These are phyloP conservation scores for Serendipita sp. DNA, from an alignment of 768 basidiomycete genomes.

Conservation along the genomic window DNA sequence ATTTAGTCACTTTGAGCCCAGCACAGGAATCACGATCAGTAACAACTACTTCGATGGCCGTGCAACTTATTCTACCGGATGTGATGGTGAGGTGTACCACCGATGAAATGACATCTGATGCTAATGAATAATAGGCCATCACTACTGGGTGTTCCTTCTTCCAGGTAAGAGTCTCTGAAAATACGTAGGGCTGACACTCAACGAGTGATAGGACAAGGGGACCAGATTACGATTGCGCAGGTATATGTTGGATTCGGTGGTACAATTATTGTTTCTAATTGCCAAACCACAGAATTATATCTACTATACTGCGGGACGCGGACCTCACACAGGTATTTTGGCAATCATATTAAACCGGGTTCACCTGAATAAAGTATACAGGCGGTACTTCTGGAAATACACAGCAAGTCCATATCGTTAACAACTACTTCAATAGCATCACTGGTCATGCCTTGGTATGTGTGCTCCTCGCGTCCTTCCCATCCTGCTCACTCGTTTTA, in stretches of 20 bases:
- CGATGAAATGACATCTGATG: neutral
- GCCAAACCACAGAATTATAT: neutral
- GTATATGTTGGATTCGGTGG: no score
- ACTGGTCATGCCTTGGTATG: slow-evolving; percentile 2
- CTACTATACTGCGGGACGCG: slow-evolving; percentile 3
- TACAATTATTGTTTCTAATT: no score
- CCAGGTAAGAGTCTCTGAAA: neutral
- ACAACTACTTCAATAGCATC: slow-evolving; percentile 5
- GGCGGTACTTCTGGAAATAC: slow-evolving; percentile 7
- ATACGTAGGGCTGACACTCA: neutral
- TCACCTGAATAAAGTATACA: neutral
- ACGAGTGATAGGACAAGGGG: neutral
- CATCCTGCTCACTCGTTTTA: neutral
- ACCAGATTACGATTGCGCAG: slow-evolving; percentile 3
- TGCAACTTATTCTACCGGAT: neutral
- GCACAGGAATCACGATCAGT: neutral
- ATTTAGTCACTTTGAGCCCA: neutral
- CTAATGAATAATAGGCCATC: neutral
- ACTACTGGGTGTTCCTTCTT: slow-evolving; percentile 6
- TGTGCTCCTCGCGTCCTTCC: neutral
- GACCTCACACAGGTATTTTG: slow-evolving; percentile 1
- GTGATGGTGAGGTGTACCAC: neutral
- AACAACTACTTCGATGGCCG: slow-evolving; percentile 5
- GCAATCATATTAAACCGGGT: neutral
- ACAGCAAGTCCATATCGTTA: slow-evolving; percentile 4